Evolutionary conservation across 202 grass and related monocot species (phyloP).

Genomic region (Cymbopogon flexuosus): DNA sequence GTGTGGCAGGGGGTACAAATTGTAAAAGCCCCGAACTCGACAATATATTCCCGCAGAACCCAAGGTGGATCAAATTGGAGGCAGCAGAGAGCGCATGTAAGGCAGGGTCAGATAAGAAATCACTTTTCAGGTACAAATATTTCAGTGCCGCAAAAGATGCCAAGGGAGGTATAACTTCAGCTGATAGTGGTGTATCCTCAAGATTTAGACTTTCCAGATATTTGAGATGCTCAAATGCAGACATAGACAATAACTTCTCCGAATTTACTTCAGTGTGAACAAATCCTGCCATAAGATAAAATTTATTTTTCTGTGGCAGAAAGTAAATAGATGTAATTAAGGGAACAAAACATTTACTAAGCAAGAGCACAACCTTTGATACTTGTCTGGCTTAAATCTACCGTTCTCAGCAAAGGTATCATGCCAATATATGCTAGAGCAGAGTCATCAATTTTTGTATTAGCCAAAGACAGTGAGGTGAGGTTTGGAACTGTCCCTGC

Average conservation of each 20-base stretch:
- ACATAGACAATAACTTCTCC: constrained; percentile 40
- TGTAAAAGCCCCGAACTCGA: constrained; percentile 58
- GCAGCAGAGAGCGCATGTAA: constrained; percentile 49
- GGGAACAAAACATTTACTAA: background rate
- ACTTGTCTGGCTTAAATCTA: constrained; percentile 59
- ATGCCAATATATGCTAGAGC: constrained; percentile 58
- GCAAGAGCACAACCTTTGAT: constrained; percentile 54
- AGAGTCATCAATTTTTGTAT: constrained; percentile 73
- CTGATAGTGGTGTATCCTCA: constrained; percentile 51
- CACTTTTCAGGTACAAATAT: constrained; percentile 74
- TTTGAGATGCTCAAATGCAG: constrained; percentile 49
- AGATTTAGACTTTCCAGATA: constrained; percentile 70
- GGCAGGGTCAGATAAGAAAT: constrained; percentile 63
- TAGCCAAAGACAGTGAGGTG: constrained; percentile 53
- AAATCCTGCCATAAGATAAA: constrained; percentile 45
- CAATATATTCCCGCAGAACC: constrained; percentile 70
- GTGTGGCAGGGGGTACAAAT: constrained; percentile 47
- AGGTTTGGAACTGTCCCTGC: constrained; percentile 64
- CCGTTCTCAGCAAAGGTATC: constrained; percentile 57
- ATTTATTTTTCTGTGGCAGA: background rate
- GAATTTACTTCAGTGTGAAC: constrained; percentile 6
- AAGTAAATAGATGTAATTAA: constrained; percentile 8
- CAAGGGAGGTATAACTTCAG: constrained; percentile 62
- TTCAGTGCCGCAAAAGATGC: constrained; percentile 48
- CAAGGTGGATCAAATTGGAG: constrained; percentile 58